Conservation (phyloP, 257 asterid species). For the Knoxia roxburghii region DNA sequence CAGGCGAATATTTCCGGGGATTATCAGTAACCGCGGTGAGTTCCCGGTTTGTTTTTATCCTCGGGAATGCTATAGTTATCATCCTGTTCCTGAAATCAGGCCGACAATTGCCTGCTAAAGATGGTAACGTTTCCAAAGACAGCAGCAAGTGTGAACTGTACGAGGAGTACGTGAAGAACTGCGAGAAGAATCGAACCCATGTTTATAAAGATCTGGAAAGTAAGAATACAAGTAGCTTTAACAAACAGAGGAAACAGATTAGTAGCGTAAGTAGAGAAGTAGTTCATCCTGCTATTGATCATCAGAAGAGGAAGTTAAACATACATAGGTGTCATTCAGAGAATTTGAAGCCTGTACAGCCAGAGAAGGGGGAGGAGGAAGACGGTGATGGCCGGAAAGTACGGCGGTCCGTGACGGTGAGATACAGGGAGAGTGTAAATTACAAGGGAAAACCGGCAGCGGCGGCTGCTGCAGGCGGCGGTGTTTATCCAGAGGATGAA, state of each 20-base stretch:
- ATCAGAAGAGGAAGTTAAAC: constrained; percentile 13
- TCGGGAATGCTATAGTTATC: constrained; percentile 65
- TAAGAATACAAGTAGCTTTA: neutral
- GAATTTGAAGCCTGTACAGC: constrained; percentile 19
- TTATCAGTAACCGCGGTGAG: constrained; percentile 36
- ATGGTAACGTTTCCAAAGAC: constrained; percentile 6
- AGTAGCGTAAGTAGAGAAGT: neutral
- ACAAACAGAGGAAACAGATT: constrained; percentile 22
- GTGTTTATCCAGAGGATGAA: constrained; percentile 54
- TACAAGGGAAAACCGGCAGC: constrained; percentile 13
- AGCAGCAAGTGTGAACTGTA: constrained; percentile 29
- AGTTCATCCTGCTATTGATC: neutral
- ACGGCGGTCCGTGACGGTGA: constrained; percentile 51
- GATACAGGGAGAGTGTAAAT: constrained; percentile 23
- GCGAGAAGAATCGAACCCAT: constrained; percentile 24
- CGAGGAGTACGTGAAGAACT: constrained; percentile 47
- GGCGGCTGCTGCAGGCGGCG: constrained; percentile 8
- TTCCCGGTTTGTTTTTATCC: constrained; percentile 54
- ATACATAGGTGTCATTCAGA: constrained; percentile 45
- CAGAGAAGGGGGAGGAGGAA: constrained; percentile 9
- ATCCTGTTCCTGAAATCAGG: constrained; percentile 52
- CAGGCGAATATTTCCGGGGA: constrained; percentile 39
- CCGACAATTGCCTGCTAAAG: constrained; percentile 19
- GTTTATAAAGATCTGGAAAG: neutral
- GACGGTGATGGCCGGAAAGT: constrained; percentile 24